These are phyloP conservation scores for Aspergillus wentii DNA, from an alignment of 495 filamentous ascomycete genomes.

Conservation along the genomic window DNA sequence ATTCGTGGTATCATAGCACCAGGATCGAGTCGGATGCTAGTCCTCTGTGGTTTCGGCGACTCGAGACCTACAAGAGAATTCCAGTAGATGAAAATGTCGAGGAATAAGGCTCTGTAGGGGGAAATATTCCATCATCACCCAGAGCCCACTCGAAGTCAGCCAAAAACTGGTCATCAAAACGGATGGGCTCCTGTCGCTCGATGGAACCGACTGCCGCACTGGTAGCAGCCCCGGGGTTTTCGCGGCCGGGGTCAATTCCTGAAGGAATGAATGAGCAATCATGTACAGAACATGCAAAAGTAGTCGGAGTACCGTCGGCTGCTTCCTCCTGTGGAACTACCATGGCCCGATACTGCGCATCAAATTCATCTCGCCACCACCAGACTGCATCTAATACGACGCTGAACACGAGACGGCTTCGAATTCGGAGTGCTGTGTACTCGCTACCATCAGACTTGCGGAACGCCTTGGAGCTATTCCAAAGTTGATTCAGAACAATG, in stretches of 20 bases:
- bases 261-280: constrained; percentile 2
- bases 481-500: constrained; percentile 31
- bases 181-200: constrained; percentile 19
- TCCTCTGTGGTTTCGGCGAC: too few species aligned
- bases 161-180: constrained; percentile 34
- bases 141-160: constrained; percentile 37
- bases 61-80: too few species aligned
- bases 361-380: constrained; percentile 49
- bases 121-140: constrained; percentile 25
- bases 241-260: constrained; percentile 11
- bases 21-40: too few species aligned
- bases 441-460: constrained; percentile 35
- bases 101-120: constrained; percentile 14
- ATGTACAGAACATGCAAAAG: constrained; percentile 3
- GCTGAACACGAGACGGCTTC: constrained; percentile 36
- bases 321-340: constrained; percentile 9
- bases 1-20: too few species aligned
- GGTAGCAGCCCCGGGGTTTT: constrained; percentile 3
- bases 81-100: constrained; percentile 14
- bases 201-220: background rate
- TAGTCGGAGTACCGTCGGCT: constrained; percentile 13
- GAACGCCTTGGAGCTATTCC: constrained; percentile 44
- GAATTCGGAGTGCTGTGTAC: constrained; percentile 34
- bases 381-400: constrained; percentile 41
- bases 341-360: constrained; percentile 19